A percentile compares a stretch with the other conserved stretches of the same genome.
Conservation (phyloP, 2,329 filamentous ascomycete species). For the Fusarium annulatum region DNA sequence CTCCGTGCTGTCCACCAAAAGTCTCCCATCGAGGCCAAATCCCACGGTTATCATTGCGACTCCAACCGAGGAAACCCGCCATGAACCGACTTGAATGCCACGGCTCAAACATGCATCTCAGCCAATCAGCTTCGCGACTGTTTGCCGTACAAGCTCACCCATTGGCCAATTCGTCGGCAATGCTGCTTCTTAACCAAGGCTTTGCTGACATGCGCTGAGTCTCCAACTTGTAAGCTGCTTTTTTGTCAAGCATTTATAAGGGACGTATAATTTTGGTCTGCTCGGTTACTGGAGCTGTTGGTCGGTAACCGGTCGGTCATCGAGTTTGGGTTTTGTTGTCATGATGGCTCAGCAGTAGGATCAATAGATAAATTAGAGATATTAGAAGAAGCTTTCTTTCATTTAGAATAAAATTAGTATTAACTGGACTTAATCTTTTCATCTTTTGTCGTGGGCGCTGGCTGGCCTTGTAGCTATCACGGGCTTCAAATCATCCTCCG, state of each 20-base stretch:
- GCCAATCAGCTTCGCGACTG: slow-evolving; percentile 23
- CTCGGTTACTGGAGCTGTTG: slow-evolving; percentile 23
- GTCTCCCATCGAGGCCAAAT: neutral
- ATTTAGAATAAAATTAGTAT: fast-evolving
- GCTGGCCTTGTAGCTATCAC: slow-evolving; percentile 10
- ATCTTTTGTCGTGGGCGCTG: neutral
- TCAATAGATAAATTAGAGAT: neutral
- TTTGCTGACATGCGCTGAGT: slow-evolving; percentile 19
- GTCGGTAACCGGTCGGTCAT: slow-evolving; percentile 39
- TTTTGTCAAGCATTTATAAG: slow-evolving; percentile 19
- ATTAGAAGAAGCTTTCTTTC: neutral
- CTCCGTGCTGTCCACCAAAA: no score
- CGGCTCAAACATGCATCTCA: slow-evolving; percentile 9
- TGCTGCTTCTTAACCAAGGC: slow-evolving; percentile 45
- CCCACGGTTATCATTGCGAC: slow-evolving; percentile 23
- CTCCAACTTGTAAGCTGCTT: neutral
- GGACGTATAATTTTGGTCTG: neutral
- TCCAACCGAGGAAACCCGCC: slow-evolving; percentile 52
- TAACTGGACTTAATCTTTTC: neutral
- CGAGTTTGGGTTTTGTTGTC: slow-evolving; percentile 7
- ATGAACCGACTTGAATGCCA: slow-evolving; percentile 38
- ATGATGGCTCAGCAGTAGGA: neutral
- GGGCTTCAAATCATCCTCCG: slow-evolving; percentile 6
- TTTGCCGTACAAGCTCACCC: slow-evolving; percentile 27
- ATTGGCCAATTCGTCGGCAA: slow-evolving; percentile 49